Conservation (phyloP, 441 rosid genomes). For the Euphorbia corollata region DNA sequence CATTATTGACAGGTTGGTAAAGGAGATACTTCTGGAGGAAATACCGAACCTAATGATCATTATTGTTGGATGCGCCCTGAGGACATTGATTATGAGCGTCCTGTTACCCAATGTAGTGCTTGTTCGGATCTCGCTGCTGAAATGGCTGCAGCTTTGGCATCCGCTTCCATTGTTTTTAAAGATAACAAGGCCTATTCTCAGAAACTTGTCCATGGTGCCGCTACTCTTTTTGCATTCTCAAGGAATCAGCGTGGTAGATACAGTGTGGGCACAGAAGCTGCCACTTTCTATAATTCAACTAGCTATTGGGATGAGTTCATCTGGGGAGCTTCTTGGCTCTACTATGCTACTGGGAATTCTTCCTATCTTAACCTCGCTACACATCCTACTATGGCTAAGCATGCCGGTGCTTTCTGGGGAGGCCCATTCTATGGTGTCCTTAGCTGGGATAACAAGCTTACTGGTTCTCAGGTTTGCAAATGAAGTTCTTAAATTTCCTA, state of each 20-base stretch:
- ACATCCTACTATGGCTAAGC: conserved; percentile 38
- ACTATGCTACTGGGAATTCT: conserved; percentile 76
- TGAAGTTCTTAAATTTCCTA: conserved; percentile 10
- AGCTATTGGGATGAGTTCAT: conserved; percentile 72
- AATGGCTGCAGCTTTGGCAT: conserved; percentile 91
- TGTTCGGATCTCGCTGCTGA: conserved; percentile 88
- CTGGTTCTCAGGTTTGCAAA: conserved; percentile 70
- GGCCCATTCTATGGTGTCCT: conserved; percentile 60
- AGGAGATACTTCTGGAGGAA: conserved; percentile 67
- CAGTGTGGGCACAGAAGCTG: conserved; percentile 51
- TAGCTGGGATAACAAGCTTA: conserved; percentile 95
- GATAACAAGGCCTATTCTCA: conserved; percentile 67
- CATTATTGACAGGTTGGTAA: conserved; percentile 47
- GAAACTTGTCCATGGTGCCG: conserved; percentile 77
- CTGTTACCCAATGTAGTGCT: conserved; percentile 33
- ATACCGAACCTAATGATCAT: conserved; percentile 59
- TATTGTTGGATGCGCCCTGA: conserved; percentile 98
- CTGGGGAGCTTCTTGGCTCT: conserved; percentile 91
- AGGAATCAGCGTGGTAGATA: conserved; percentile 64
- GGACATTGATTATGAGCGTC: conserved; percentile 67
- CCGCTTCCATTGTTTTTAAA: conserved; percentile 91
- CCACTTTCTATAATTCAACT: conserved; percentile 62
- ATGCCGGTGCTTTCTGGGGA: conserved; percentile 70
- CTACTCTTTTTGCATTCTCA: conserved; percentile 53
- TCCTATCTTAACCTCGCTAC: conserved; percentile 65